These are phyloP conservation scores for Fraxinus dipetala DNA, from an alignment of 305 asterid genomes.

Conservation along the genomic window DNA sequence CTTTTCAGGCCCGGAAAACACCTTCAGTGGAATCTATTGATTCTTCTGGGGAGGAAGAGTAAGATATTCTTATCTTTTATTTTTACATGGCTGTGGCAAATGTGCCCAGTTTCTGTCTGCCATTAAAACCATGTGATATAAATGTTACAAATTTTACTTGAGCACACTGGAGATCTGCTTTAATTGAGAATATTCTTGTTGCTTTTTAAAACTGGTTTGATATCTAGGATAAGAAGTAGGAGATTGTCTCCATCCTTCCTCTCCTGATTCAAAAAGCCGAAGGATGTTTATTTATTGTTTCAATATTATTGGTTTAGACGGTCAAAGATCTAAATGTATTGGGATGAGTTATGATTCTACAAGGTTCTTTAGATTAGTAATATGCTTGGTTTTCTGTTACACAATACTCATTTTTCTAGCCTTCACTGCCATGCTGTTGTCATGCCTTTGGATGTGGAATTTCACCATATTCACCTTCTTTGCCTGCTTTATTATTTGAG, in stretches of 20 bases:
- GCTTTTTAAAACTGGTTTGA: not conserved
- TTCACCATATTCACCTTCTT: not conserved
- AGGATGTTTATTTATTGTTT: not conserved
- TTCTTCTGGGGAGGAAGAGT: conserved; percentile 99
- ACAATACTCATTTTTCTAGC: not conserved
- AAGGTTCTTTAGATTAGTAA: not conserved
- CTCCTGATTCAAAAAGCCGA: not conserved
- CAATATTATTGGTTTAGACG: not conserved
- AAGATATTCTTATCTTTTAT: conserved; percentile 36
- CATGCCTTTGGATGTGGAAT: not conserved
- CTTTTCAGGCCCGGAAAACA: conserved; percentile 66
- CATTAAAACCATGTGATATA: not conserved
- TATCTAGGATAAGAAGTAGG: not conserved
- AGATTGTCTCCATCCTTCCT: not conserved
- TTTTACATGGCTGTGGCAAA: conserved; percentile 21
- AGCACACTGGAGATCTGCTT: not conserved
- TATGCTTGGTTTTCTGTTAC: not conserved
- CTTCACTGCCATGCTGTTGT: not conserved
- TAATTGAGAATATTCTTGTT: conserved; percentile 2
- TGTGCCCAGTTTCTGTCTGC: not conserved
- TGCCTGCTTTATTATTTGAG: not conserved
- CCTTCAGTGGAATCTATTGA: conserved; percentile 77
- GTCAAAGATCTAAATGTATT: not conserved
- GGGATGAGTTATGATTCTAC: not conserved
- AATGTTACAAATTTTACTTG: not conserved